Evolutionary conservation across 2,329 filamentous ascomycete genomes (phyloP), one percentile per base, ranked within the genome.

Genomic region (Botrytis tulipae): DNA sequence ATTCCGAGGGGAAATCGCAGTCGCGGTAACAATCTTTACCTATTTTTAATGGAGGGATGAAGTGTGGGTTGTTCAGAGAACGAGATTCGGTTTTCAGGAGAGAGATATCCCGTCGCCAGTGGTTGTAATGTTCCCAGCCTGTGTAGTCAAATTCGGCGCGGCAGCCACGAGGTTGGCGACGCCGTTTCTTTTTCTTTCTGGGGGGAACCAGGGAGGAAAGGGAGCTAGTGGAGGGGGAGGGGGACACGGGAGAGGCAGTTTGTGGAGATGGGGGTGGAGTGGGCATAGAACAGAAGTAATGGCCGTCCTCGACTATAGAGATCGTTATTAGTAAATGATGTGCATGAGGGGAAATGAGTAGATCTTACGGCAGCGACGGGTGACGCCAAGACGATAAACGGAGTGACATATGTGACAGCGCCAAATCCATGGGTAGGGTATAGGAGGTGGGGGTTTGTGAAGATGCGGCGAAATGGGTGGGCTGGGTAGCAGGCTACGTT

Each of bases 361-460:
- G 2, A 46, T 25, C 70, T 72, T 72, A 72, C 70, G 78, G 46
- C 81, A 82, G 12, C 81, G 80, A 3, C 81, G 80, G 7, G 81
- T 82, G 70, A 79, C 80, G 10, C 78, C 78, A 18, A 82, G 78
- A 12, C 74, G 76, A 72, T 82, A 82, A 16, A 79, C 71, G 0
- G 71, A 79, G 7, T 74, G 73, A 66, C 82, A 82, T 20, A 74
- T 73, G 70, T 81, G 81, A 71, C 82, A 82, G 25, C 80, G 79
- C 81, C 81, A 82, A 16, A 82, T 70, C 80, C 80, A 82, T n/a
- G 81, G 76, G 18, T 61, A n/a, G 71, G 76, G 12, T 77, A 79
- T 8, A 77, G 78, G 4, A 76, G 80, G 8, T 71, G 67, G 79
- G 0, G 79, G 79, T 12, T 60, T 71, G 40, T 18, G n/a, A 25